Percentiles rank a stretch among this genome's conserved stretches.
Conservation (phyloP, 345 rosid species). For the Brassica carinata region DNA sequence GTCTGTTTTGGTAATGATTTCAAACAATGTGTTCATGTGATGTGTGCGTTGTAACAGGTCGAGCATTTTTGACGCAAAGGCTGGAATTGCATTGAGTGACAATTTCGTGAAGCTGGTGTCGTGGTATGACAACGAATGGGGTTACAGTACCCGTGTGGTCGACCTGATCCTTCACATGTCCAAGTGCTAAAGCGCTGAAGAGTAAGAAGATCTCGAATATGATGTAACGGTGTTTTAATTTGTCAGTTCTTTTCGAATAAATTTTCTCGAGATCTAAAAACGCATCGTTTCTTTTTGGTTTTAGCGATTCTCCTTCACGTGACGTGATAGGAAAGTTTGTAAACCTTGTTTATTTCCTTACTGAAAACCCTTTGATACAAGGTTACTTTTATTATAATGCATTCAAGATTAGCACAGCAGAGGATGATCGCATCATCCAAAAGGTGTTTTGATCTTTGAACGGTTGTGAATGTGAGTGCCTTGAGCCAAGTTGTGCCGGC, state of each 20-base stretch:
- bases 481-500: slow-evolving; percentile 65
- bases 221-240: background rate
- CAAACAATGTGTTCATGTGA: background rate
- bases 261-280: background rate
- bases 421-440: slow-evolving; percentile 35
- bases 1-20: background rate
- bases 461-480: slow-evolving; percentile 44
- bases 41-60: slow-evolving; percentile 47
- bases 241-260: slow-evolving; percentile 22
- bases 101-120: slow-evolving; percentile 61
- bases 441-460: slow-evolving; percentile 32
- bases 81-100: slow-evolving; percentile 73
- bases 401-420: background rate
- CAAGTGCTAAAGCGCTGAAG: slow-evolving; percentile 11
- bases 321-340: slow-evolving; percentile 29
- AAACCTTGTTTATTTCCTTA: slow-evolving; percentile 19
- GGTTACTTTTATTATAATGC: background rate
- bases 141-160: slow-evolving; percentile 77
- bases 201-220: background rate
- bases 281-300: background rate
- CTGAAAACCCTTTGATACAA: background rate
- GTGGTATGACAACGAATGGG: slow-evolving; percentile 88
- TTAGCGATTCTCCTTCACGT: slow-evolving; percentile 14
- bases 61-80: slow-evolving; percentile 86
- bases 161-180: slow-evolving; percentile 63